Evolutionary conservation across 306 rosid species (phyloP).

Genomic region (Rubus idaeus): DNA sequence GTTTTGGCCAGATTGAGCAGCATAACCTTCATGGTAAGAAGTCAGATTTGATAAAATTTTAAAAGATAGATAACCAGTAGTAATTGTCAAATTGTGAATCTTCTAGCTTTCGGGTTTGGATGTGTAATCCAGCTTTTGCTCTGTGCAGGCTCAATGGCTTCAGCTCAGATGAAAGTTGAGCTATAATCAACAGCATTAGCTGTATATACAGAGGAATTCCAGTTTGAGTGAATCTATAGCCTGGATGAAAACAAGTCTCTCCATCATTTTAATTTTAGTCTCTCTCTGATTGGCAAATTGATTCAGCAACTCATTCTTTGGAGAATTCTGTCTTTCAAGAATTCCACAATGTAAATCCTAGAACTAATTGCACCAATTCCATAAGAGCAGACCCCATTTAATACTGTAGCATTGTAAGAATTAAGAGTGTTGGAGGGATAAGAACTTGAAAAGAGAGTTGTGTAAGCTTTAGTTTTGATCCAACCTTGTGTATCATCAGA

Average conservation of each 20-base stretch:
- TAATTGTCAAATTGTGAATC: background rate
- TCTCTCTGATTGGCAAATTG: conserved; percentile 23
- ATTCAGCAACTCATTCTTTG: conserved; percentile 48
- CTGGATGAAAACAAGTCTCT: conserved; percentile 31
- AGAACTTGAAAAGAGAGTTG: conserved; percentile 15
- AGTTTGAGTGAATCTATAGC: conserved; percentile 32
- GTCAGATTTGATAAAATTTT: background rate
- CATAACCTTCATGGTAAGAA: conserved; percentile 40
- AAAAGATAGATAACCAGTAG: background rate
- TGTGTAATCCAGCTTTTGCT: conserved; percentile 8
- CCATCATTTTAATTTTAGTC: conserved; percentile 7
- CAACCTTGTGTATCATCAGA: conserved; percentile 30
- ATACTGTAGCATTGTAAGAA: conserved; percentile 18
- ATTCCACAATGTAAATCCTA: conserved; percentile 37
- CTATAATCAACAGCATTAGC: conserved; percentile 20
- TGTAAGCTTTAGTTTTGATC: conserved; percentile 30
- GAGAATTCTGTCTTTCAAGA: conserved; percentile 35
- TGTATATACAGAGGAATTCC: conserved; percentile 48
- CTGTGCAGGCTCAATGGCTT: conserved; percentile 39
- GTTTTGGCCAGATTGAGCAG: conserved; percentile 46
- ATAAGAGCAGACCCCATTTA: conserved; percentile 13
- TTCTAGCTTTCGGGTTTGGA: background rate
- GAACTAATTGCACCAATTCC: conserved; percentile 40
- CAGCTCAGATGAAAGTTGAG: conserved; percentile 53
- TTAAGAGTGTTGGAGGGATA: conserved; percentile 8